Conservation (phyloP, 495 filamentous ascomycete genomes). For the Penicillium manginii region DNA sequence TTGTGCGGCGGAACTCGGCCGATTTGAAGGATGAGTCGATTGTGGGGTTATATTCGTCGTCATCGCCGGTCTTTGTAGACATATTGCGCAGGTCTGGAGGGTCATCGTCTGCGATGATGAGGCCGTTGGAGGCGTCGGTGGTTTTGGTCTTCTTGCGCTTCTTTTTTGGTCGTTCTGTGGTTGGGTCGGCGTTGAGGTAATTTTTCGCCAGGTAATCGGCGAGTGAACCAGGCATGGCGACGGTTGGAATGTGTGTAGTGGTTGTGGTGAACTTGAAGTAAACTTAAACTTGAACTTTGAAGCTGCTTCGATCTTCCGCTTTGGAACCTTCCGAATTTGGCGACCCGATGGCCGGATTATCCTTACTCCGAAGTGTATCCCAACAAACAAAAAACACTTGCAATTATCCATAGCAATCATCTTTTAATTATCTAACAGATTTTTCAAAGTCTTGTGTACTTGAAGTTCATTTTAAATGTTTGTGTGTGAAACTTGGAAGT, state of each 20-base stretch:
- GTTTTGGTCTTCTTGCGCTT: conserved; percentile 87
- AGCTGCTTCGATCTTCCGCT: no score
- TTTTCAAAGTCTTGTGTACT: no score
- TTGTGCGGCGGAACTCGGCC: conserved; percentile 76
- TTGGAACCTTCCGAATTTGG: no score
- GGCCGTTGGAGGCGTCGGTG: conserved; percentile 57
- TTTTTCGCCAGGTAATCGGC: conserved; percentile 91
- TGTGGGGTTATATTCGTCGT: conserved; percentile 44
- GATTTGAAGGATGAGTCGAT: conserved; percentile 54
- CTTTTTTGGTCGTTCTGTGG: conserved; percentile 62
- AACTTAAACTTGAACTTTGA: no score
- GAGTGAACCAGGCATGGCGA: conserved; percentile 52
- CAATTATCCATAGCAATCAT: no score
- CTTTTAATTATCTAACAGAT: no score
- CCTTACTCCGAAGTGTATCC: no score
- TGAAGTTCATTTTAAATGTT: no score
- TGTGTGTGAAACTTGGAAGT: no score
- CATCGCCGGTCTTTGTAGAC: conserved; percentile 41
- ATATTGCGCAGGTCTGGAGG: conserved; percentile 66
- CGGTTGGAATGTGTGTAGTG: not conserved
- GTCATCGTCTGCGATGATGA: conserved; percentile 93
- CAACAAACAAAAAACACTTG: no score
- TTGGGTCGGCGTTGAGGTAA: conserved; percentile 80
- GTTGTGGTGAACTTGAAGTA: no score
- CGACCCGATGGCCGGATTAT: no score